Percentiles rank a stretch among this genome's conserved stretches.
Conservation (phyloP, 2,329 filamentous ascomycete genomes). For the Cercospora beticola region DNA sequence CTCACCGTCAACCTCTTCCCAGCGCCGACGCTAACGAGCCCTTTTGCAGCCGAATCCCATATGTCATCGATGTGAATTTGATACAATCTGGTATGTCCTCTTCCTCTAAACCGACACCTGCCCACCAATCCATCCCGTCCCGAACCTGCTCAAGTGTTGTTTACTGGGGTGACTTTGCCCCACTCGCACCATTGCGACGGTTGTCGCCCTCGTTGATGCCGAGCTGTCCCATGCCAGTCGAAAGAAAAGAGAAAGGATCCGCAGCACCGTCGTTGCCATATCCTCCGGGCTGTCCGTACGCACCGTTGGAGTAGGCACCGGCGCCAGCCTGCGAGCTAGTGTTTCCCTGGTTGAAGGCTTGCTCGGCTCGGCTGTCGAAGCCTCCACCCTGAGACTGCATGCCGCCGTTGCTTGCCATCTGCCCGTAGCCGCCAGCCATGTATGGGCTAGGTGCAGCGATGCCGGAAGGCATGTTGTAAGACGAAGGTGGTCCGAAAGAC, state of each 20-base stretch:
- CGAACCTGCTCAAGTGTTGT: background rate
- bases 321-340: constrained; percentile 67
- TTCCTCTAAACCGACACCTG: background rate
- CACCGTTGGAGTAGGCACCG: constrained; percentile 65
- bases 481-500: constrained; percentile 85
- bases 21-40: constrained; percentile 29
- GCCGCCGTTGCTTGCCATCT: constrained; percentile 60
- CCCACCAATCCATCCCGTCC: background rate
- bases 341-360: constrained; percentile 79
- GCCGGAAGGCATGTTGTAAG: constrained; percentile 84
- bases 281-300: constrained; percentile 45
- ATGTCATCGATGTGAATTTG: constrained; percentile 28
- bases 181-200: constrained; percentile 44
- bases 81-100: constrained; percentile 24
- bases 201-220: constrained; percentile 61
- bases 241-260: constrained; percentile 79
- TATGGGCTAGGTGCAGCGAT: constrained; percentile 79
- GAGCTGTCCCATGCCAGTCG: constrained; percentile 68
- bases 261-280: constrained; percentile 56
- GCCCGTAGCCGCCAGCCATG: constrained; percentile 72
- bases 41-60: constrained; percentile 31
- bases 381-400: constrained; percentile 71
- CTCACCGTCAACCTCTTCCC: constrained; percentile 26
- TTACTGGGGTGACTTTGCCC: constrained; percentile 38
- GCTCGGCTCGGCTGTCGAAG: constrained; percentile 92